These are phyloP conservation scores for Coemansia sp. DNA, from an alignment of 192 early-diverging fungal genomes.

Conservation along the genomic window DNA sequence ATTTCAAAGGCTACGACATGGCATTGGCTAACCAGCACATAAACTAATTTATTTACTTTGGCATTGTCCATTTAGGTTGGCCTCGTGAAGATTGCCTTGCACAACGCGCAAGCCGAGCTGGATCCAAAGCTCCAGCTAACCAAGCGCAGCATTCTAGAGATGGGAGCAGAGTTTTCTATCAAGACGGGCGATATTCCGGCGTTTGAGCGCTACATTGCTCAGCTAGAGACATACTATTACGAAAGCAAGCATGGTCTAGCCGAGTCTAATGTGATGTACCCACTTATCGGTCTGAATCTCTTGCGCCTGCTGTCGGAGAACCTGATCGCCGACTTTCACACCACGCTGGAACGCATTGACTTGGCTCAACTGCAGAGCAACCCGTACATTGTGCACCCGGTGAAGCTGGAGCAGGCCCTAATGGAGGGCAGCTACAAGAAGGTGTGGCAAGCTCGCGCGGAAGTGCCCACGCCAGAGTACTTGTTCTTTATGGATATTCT, in stretches of 20 bases:
- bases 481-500: constrained; percentile 93
- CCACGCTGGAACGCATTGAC: constrained; percentile 90
- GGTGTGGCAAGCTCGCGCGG: constrained; percentile 87
- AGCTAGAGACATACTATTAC: constrained; percentile 86
- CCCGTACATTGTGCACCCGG: constrained; percentile 85
- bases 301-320: constrained; percentile 92
- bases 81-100: constrained; percentile 33
- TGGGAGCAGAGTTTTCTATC: constrained; percentile 86
- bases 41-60: not conserved
- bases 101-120: constrained; percentile 25
- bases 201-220: constrained; percentile 95
- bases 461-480: constrained; percentile 91
- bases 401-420: constrained; percentile 92
- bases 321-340: constrained; percentile 97
- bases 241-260: constrained; percentile 62
- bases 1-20: not conserved
- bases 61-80: constrained; percentile 26
- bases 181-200: constrained; percentile 82
- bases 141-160: constrained; percentile 68
- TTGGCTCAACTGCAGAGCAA: constrained; percentile 76
- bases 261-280: constrained; percentile 81
- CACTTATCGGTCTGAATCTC: constrained; percentile 89
- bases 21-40: not conserved
- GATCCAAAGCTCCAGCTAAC: constrained; percentile 34
- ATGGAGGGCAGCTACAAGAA: constrained; percentile 99